phyloP scores from a whole-genome alignment of 2,329 filamentous ascomycete genomes.

The Endothia cerciana region DNA sequence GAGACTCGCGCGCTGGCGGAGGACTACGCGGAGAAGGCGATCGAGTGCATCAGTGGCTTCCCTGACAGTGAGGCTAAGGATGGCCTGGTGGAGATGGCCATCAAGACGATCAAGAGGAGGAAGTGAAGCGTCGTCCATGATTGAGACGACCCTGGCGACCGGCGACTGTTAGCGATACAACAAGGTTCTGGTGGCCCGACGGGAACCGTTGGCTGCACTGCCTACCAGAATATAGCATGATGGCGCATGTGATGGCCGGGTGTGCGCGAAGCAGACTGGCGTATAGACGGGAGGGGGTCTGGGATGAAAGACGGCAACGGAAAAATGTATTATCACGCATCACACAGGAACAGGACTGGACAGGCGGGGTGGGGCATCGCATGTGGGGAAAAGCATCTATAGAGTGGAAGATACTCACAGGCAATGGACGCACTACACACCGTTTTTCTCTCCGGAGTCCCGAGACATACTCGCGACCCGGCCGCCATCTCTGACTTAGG shows the following conservation, averaged over 20 bases:
- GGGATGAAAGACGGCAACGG: background rate
- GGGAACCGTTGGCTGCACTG: background rate
- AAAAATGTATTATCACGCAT: slow-evolving; percentile 24
- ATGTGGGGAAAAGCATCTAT: slow-evolving; percentile 4
- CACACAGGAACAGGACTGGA: slow-evolving; percentile 8
- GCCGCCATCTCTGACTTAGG: too few relatives aligned
- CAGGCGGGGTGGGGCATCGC: background rate
- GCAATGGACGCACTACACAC: background rate
- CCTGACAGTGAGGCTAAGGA: slow-evolving; percentile 95
- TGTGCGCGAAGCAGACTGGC: slow-evolving; percentile 1
- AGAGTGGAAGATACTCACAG: slow-evolving; percentile 4
- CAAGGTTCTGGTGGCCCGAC: background rate
- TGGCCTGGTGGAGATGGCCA: slow-evolving; percentile 89
- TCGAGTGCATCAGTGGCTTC: slow-evolving; percentile 80
- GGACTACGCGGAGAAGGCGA: slow-evolving; percentile 87
- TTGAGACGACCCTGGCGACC: background rate
- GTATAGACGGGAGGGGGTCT: background rate
- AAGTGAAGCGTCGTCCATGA: slow-evolving; percentile 59
- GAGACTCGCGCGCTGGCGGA: slow-evolving; percentile 89
- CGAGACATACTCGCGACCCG: too few relatives aligned
- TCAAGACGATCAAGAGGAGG: slow-evolving; percentile 85
- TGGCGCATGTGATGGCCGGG: background rate
- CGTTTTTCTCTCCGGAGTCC: background rate
- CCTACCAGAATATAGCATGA: background rate
- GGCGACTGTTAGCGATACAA: background rate